phyloP scores from a whole-genome alignment of 441 rosid species.

The Pelargonium myrrhifolium region DNA sequence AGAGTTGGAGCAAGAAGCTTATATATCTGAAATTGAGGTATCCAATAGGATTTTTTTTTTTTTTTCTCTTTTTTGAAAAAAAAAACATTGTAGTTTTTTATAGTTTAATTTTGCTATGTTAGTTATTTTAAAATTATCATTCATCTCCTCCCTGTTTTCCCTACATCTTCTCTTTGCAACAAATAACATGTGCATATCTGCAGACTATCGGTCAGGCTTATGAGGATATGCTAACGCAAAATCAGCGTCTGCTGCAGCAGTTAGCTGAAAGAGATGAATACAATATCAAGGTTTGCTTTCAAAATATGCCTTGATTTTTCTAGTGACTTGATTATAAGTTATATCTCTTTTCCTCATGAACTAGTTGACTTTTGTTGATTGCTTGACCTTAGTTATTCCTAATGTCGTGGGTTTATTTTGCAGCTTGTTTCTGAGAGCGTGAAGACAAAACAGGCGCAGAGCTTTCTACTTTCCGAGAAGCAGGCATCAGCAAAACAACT shows the following conservation, averaged over 20 bases:
- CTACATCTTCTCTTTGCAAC: background rate
- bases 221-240: conserved; percentile 96
- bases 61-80: background rate
- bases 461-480: conserved; percentile 64
- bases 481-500: conserved; percentile 72
- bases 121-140: background rate
- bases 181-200: conserved; percentile 12
- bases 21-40: conserved; percentile 93
- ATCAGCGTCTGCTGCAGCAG: conserved; percentile 81
- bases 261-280: conserved; percentile 86
- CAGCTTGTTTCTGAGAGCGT: conserved; percentile 99
- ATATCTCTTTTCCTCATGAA: conserved; percentile 9
- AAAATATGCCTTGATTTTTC: conserved; percentile 1
- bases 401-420: conserved; percentile 19
- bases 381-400: conserved; percentile 15
- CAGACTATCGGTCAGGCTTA: conserved; percentile 96
- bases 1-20: conserved; percentile 79
- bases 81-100: background rate
- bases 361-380: conserved; percentile 10
- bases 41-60: conserved; percentile 14
- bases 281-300: conserved; percentile 71
- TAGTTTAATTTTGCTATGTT: background rate
- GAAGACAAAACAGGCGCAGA: conserved; percentile 75
- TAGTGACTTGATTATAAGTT: background rate
- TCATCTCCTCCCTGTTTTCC: conserved; percentile 1